These are phyloP conservation scores for Helicocarpus griseus DNA, from an alignment of 2,329 filamentous ascomycete genomes.

Conservation along the genomic window DNA sequence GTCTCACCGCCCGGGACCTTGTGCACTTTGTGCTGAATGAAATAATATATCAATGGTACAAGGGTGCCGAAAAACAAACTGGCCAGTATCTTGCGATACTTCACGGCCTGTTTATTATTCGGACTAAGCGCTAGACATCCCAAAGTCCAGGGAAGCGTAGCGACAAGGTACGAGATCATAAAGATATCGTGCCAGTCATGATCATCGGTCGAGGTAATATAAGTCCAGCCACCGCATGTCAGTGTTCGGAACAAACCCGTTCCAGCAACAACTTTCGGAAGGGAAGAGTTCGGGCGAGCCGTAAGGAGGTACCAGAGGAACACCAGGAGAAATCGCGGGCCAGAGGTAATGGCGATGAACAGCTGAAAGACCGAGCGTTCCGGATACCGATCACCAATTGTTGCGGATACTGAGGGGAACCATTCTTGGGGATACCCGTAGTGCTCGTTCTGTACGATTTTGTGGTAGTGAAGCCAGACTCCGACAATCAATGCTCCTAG, in stretches of 20 bases:
- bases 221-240: constrained; percentile 96
- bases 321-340: constrained; percentile 83
- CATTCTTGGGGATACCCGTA: constrained; percentile 91
- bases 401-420: constrained; percentile 93
- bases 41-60: constrained; percentile 87
- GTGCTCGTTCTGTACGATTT: constrained; percentile 96
- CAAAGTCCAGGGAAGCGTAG: constrained; percentile 88
- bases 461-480: constrained; percentile 75
- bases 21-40: constrained; percentile 97
- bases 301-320: constrained; percentile 88
- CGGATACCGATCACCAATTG: constrained; percentile 93
- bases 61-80: constrained; percentile 82
- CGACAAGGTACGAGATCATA: constrained; percentile 96
- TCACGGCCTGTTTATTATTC: constrained; percentile 69
- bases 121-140: constrained; percentile 85
- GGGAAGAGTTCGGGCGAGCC: constrained; percentile 58
- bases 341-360: constrained; percentile 93
- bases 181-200: constrained; percentile 99
- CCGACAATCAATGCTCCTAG: constrained; percentile 77
- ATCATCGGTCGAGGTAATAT: constrained; percentile 95
- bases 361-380: constrained; percentile 95
- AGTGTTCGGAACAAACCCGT: constrained; percentile 80
- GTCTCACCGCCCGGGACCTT: constrained; percentile 77
- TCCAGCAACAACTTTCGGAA: constrained; percentile 72
- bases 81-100: constrained; percentile 79